Conservation (phyloP, 306 rosid species). For the Vicia sativa region DNA sequence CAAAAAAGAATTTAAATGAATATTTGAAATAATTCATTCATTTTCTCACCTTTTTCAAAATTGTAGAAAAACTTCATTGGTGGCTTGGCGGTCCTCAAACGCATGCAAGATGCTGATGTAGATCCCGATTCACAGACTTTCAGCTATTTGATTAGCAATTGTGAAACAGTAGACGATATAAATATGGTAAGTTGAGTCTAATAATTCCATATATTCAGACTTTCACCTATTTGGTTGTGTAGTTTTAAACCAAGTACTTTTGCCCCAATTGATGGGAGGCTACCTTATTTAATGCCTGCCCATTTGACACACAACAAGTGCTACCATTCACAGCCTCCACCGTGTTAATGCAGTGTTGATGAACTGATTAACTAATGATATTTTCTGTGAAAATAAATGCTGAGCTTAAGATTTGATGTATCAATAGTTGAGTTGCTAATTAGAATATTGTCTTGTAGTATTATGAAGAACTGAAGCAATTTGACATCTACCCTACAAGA, state of each 20-base stretch:
- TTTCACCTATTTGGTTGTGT: slow-evolving; percentile 3
- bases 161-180: slow-evolving; percentile 67
- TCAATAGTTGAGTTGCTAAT: slow-evolving; percentile 44
- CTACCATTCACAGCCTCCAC: background rate
- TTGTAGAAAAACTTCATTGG: slow-evolving; percentile 66
- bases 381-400: slow-evolving; percentile 20
- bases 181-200: slow-evolving; percentile 52
- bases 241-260: slow-evolving; percentile 22
- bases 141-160: slow-evolving; percentile 62
- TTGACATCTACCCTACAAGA: slow-evolving; percentile 46
- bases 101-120: slow-evolving; percentile 60
- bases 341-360: slow-evolving; percentile 2
- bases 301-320: background rate
- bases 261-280: slow-evolving; percentile 8
- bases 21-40: slow-evolving; percentile 21
- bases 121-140: slow-evolving; percentile 77
- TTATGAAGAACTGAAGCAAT: slow-evolving; percentile 58
- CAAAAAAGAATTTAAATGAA: background rate
- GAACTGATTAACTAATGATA: slow-evolving; percentile 20
- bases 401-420: slow-evolving; percentile 23
- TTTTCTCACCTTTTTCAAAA: slow-evolving; percentile 30
- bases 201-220: background rate
- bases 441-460: slow-evolving; percentile 55
- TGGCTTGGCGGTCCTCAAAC: slow-evolving; percentile 61
- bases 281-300: background rate